A percentile compares a stretch with the other conserved stretches of the same genome.
Conservation (phyloP, 176 grass and related monocot genomes). For the Oryza nivara region DNA sequence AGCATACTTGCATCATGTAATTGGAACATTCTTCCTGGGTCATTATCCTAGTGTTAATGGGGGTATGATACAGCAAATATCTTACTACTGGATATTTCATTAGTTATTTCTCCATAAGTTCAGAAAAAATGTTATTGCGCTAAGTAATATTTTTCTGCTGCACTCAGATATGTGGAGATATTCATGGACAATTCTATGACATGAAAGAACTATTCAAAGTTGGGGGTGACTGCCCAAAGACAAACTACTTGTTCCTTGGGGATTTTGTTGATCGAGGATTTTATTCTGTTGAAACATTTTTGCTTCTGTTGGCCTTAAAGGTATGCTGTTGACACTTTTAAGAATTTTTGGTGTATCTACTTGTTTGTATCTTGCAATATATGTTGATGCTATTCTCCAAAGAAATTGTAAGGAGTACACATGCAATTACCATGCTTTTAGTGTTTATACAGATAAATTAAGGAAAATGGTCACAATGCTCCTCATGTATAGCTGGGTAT, state of each 20-base stretch:
- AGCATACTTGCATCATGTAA: not conserved
- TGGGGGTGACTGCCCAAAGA: slow-evolving; percentile 97
- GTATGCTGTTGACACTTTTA: slow-evolving; percentile 32
- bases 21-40: not conserved
- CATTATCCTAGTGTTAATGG: not conserved
- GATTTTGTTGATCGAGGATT: slow-evolving; percentile 99
- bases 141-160: slow-evolving; percentile 26
- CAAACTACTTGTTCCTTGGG: slow-evolving; percentile 97
- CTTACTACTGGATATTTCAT: not conserved
- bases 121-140: slow-evolving; percentile 28
- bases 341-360: not conserved
- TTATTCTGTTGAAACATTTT: slow-evolving; percentile 99
- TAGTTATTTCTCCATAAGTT: slow-evolving; percentile 8
- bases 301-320: slow-evolving; percentile 98
- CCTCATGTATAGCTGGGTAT: not conserved
- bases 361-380: slow-evolving; percentile 2
- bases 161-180: slow-evolving; percentile 96
- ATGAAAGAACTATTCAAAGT: slow-evolving; percentile 99
- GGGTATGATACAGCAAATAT: not conserved
- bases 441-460: not conserved
- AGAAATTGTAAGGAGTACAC: not conserved
- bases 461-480: not conserved
- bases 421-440: not conserved
- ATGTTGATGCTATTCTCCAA: not conserved
- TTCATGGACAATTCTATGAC: slow-evolving; percentile 99